These are phyloP conservation scores for Lachnellula cervina DNA, from an alignment of 2,329 filamentous ascomycete species.

Conservation along the genomic window DNA sequence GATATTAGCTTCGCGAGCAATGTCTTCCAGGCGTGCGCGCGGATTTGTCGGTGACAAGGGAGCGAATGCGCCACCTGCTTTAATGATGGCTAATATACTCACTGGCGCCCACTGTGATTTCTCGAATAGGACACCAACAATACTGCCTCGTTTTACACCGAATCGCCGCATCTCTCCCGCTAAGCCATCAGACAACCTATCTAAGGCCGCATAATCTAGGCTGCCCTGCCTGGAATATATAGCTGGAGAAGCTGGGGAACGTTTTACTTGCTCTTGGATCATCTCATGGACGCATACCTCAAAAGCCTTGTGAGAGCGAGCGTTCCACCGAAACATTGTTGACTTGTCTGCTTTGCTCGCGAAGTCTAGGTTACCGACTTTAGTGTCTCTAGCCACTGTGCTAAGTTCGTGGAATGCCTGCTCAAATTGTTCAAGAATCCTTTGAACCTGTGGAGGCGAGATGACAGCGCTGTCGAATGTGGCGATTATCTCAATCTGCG, in stretches of 20 bases:
- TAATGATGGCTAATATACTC: slow-evolving; percentile 21
- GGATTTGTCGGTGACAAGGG: slow-evolving; percentile 27
- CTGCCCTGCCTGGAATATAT: slow-evolving; percentile 21
- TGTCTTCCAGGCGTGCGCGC: slow-evolving; percentile 9
- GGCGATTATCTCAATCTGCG: slow-evolving; percentile 38
- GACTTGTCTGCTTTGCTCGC: not conserved
- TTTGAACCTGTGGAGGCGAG: not conserved
- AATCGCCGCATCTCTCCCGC: slow-evolving; percentile 9
- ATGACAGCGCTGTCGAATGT: slow-evolving; percentile 34
- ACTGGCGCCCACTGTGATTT: slow-evolving; percentile 25
- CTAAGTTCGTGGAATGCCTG: not conserved
- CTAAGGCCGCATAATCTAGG: slow-evolving; percentile 19
- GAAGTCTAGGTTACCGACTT: slow-evolving; percentile 2
- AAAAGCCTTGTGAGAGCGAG: slow-evolving; percentile 2
- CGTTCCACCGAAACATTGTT: slow-evolving; percentile 7
- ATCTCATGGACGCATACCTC: slow-evolving; percentile 16
- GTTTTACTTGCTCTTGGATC: slow-evolving; percentile 3
- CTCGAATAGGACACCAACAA: slow-evolving; percentile 23
- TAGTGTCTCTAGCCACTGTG: not conserved
- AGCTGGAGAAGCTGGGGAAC: slow-evolving; percentile 14
- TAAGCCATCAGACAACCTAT: slow-evolving; percentile 14
- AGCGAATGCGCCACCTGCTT: slow-evolving; percentile 24
- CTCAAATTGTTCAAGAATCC: slow-evolving; percentile 1
- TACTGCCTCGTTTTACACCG: slow-evolving; percentile 10
- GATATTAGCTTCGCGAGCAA: not conserved